Evolutionary conservation across 257 asterid species (phyloP), one percentile per base, ranked within the genome.

Genomic region (Coffea canephora): DNA sequence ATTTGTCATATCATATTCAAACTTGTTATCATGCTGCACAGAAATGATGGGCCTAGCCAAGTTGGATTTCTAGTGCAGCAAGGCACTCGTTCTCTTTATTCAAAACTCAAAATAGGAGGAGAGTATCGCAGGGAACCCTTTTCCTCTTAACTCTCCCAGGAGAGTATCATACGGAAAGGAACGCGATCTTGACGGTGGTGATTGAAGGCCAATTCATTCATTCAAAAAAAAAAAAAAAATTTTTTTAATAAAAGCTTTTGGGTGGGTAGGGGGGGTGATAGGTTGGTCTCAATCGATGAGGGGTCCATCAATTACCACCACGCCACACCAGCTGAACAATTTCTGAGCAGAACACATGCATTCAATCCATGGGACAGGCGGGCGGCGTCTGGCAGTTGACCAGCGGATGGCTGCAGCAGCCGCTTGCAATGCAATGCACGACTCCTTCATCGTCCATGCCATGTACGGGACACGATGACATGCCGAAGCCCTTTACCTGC

Each of bases 281-380:
- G 43, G 43, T 9, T 10, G 69, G 71, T 41, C 74, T 41, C 54
- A 11, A 41, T 19, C 6, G 15, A 43, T 9, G n/a, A 65, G 41
- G 4, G 15, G n/a, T 21, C 31, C 9, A 57, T 25, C 14, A 57
- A 52, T 52, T 12, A 1, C 8, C 15, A 15, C 61, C 23, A 54
- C 61, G 13, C 3, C 31, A 31, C 8, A 9, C 39, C 16, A 71
- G 39, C 75, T 45, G 55, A 48, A n/a, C 75, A 71, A 45, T 45
- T 71, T 71, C 75, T 71, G 74, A 23, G 39, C n/a, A 74, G 13
- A 74, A 36, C 54, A 55, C 78, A 74, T 55, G 78, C 69, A 57
- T 25, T n/a, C 21, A 57, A 1, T 57, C 7, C 43, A 25, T 25
- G 8, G 1, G 43, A 9, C 71, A 12, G 18, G 43, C 21, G 70